Conservation (phyloP, 805 yeast species). For the Candida silvatica region DNA sequence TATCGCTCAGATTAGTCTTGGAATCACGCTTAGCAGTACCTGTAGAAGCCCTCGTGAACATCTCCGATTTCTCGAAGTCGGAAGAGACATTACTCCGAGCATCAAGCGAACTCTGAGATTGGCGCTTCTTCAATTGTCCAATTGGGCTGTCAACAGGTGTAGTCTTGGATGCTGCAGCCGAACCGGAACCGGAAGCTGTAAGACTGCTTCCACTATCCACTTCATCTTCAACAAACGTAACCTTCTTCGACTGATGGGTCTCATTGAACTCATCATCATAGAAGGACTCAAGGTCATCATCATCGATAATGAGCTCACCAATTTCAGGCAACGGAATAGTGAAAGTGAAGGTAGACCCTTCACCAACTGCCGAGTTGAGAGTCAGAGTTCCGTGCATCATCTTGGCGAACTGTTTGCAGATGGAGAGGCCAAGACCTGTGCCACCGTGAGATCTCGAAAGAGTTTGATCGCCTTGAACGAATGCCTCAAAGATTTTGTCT, state of each 20-base stretch:
- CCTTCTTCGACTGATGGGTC: constrained; percentile 40
- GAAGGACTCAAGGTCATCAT: constrained; percentile 26
- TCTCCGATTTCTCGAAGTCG: not conserved
- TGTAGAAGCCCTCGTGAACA: constrained; percentile 38
- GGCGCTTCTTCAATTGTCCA: constrained; percentile 1
- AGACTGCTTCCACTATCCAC: no score
- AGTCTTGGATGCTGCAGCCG: not conserved
- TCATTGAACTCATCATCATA: constrained; percentile 66
- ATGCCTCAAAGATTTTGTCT: constrained; percentile 86
- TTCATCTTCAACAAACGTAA: constrained; percentile 26
- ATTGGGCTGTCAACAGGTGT: not conserved
- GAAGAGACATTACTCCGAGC: no score
- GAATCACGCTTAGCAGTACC: constrained; percentile 37
- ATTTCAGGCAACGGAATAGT: constrained; percentile 68
- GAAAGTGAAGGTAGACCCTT: constrained; percentile 79
- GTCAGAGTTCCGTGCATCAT: constrained; percentile 82
- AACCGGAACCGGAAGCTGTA: not conserved
- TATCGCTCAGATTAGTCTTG: constrained; percentile 6
- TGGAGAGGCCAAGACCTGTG: constrained; percentile 85
- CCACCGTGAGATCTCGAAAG: constrained; percentile 89
- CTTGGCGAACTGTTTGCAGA: constrained; percentile 82
- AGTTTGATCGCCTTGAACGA: constrained; percentile 95
- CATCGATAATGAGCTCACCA: constrained; percentile 37
- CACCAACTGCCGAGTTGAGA: constrained; percentile 64
- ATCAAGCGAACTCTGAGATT: not conserved